Evolutionary conservation across 78 protist species (phyloP), one percentile per base, ranked within the genome.

Genomic region (Dictyostelium capitatum): DNA sequence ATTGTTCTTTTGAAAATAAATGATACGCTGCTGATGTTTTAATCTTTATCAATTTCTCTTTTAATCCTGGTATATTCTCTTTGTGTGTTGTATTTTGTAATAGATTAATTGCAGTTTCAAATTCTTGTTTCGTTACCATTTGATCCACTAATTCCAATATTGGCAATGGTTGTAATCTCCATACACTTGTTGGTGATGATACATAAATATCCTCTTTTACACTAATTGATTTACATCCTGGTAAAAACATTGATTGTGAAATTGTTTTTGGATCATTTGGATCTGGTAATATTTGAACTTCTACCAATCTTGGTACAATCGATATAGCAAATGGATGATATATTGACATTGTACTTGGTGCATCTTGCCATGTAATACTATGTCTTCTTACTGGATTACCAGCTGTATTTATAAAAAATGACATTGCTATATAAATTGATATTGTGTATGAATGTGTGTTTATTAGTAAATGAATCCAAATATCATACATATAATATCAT

Each of bases 231-330:
- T 87, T 87, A 23, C 83, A 43, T 28, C 79, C 79, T 5, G 25
- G 30, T 30, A 87, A 32, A 30, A 87, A 77, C 54, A 87, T 17
- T 5, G 93, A 59, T 74, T 87, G 93, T 46, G 75, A 30, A 12
- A 87, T 87, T 6, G 85, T 37, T n/a, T 77, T 87, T 19, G 82
- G 43, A 43, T 73, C 65, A 15, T 82, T 82, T 53, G 92, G 80
- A 17, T 87, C 93, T 15, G 93, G 93, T 41, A 87, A 73, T 23
- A 87, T 87, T 62, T 87, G 93, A 64, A 87, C 54, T 14, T 87
- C 93, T 3, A 87, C 70, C 11, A 75, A 82, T 50, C 70, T 74
- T 19, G 78, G 25, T 64, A 77, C 93, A 30, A 87, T 28, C 25
- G 84, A 59, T n/a, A 87, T 74, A 11, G 82, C 84, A 77, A 87